Base-by-base conservation (phyloP, 257 asterid species). In the Plantago elongata region DNA sequence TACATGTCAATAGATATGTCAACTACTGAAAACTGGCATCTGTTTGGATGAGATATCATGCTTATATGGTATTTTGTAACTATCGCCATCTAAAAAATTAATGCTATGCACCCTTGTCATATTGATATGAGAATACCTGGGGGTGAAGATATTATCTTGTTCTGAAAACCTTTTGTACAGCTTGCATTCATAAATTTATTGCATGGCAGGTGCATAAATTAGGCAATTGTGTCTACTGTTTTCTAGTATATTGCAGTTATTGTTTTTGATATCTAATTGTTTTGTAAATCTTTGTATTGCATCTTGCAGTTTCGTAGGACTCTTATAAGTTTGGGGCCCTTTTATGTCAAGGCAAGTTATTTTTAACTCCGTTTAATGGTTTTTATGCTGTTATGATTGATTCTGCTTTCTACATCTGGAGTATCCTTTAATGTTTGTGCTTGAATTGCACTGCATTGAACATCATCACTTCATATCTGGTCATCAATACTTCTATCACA, bases 311-410 rank as follows among this genome's bases (percentile, higher is more conserved):
- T 93, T 75, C 95, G 97, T 52, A 89, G 81, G 75, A 89, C 89
- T 57, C 99, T 93, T 50, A 89, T 93, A 61, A 70, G 71, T 64
- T 63, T 92, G 96, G 99, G 99, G 61, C 97, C 99, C 61, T 93
- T 93, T 67, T 93, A 93, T 77, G 70, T 93, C 78, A 93, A 93
- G 97, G 99, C 74, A 83, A 87, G 94, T 74, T 46, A 65, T 70
- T 59, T 59, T 74, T 67, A 51, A 29, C 43, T 49, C 55, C 61
- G 57, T 11, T 46, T 51, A 3, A 37, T 50, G 17, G 45, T 59
- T 51, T 72, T 64, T 56, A 14, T 60, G 57, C 40, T 70, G 54
- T 7, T 64, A 61, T 51, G 15, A 11, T 14, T 6, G 27, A 48
- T 44, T 5, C 62, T 42, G 16, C 29, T 43, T 37, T 59, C 47